Percentiles rank a stretch among this genome's conserved stretches.
Conservation (phyloP, 2,329 filamentous ascomycete genomes). For the Fusarium subglutinans region DNA sequence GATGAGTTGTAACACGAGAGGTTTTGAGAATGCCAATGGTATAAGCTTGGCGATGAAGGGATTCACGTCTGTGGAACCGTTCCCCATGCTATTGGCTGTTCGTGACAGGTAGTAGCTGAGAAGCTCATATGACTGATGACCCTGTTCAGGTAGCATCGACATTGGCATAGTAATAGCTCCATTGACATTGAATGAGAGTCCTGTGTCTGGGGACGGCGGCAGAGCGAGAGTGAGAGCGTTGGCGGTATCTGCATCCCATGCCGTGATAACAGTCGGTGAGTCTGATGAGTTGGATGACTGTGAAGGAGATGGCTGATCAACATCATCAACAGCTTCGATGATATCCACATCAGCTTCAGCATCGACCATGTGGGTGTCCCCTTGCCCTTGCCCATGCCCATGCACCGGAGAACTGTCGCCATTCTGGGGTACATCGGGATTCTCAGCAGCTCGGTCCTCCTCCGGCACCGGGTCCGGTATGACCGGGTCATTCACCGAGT, state of each 20-base stretch:
- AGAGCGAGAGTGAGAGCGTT: slow-evolving; percentile 35
- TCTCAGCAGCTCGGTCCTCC: slow-evolving; percentile 10
- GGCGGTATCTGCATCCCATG: slow-evolving; percentile 31
- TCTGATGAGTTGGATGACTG: slow-evolving; percentile 36
- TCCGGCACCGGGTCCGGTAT: slow-evolving; percentile 23
- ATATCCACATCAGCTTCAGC: slow-evolving; percentile 32
- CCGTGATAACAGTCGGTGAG: slow-evolving; percentile 2
- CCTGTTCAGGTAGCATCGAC: slow-evolving; percentile 44
- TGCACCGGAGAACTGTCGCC: slow-evolving; percentile 27
- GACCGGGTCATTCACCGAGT: slow-evolving; percentile 26
- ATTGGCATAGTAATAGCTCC: slow-evolving; percentile 41
- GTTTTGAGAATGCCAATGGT: slow-evolving; percentile 56
- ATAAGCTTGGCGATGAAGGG: slow-evolving; percentile 58
- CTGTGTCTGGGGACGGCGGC: neutral
- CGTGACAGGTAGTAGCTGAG: slow-evolving; percentile 56
- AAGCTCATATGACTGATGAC: slow-evolving; percentile 53
- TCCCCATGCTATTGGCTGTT: slow-evolving; percentile 58
- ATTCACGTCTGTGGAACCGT: slow-evolving; percentile 56
- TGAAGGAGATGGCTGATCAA: slow-evolving; percentile 29
- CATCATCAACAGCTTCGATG: slow-evolving; percentile 23
- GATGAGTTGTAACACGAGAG: slow-evolving; percentile 57
- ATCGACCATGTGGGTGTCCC: slow-evolving; percentile 40
- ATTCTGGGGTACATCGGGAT: slow-evolving; percentile 13
- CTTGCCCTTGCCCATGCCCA: slow-evolving; percentile 21
- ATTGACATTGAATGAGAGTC: slow-evolving; percentile 23